A percentile compares a stretch with the other conserved stretches of the same genome.
Conservation (phyloP, 2,329 filamentous ascomycete species). For the Emmonsia crescens region DNA sequence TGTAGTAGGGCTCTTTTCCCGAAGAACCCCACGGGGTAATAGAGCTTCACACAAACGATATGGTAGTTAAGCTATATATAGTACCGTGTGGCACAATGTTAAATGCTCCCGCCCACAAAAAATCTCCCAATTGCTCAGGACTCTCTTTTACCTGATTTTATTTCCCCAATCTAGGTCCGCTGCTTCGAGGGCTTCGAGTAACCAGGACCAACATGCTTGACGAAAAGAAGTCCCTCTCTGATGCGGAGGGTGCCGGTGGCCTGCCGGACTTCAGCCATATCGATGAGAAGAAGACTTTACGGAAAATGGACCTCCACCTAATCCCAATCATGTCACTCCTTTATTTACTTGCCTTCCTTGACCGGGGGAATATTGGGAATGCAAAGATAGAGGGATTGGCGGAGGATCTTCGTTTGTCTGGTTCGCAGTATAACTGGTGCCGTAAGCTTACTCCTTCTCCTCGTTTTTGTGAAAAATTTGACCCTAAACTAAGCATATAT, state of each 20-base stretch:
- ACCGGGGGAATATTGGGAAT: conserved; percentile 19
- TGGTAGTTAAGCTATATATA: background rate
- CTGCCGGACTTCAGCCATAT: conserved; percentile 23
- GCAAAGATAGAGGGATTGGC: conserved; percentile 16
- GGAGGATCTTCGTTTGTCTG: conserved; percentile 13
- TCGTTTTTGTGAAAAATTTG: background rate
- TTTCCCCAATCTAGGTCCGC: background rate
- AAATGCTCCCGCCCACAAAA: background rate
- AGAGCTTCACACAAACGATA: background rate
- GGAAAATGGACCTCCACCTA: conserved; percentile 30
- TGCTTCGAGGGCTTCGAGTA: background rate
- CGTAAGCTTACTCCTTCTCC: conserved; percentile 7
- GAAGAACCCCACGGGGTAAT: background rate
- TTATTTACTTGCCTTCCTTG: conserved; percentile 25
- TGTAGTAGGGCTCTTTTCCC: background rate
- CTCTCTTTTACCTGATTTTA: background rate
- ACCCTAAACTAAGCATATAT: background rate
- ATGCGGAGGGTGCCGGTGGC: background rate
- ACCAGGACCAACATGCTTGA: background rate
- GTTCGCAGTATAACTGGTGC: conserved; percentile 18
- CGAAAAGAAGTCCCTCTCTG: background rate
- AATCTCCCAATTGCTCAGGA: background rate
- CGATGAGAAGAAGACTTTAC: conserved; percentile 28
- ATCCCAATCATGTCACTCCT: conserved; percentile 30
- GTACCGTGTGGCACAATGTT: background rate